A percentile compares a stretch with the other conserved stretches of the same genome.
These are phyloP conservation scores for Mortierella hygrophila DNA, from an alignment of 192 early-diverging fungal genomes.

Conservation along the genomic window DNA sequence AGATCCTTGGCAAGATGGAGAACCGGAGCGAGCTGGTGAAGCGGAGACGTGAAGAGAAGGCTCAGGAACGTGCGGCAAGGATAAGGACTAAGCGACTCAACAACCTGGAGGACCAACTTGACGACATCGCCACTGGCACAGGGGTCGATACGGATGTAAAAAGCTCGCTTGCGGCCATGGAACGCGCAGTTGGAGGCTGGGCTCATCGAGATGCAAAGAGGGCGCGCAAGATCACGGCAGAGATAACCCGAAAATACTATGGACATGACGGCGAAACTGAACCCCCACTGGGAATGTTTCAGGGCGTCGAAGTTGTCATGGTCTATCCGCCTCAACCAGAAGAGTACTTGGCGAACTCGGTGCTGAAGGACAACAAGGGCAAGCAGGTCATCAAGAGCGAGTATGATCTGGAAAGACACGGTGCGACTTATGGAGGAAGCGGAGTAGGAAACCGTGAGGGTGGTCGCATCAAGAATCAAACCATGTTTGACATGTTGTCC, in stretches of 20 bases:
- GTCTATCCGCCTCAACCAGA: conserved; percentile 37
- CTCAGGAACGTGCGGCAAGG: conserved; percentile 9
- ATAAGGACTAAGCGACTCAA: conserved; percentile 43
- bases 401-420: background rate
- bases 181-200: conserved; percentile 15
- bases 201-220: background rate
- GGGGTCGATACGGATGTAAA: conserved; percentile 22
- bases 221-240: conserved; percentile 21
- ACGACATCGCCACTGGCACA: background rate
- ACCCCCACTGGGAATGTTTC: conserved; percentile 45
- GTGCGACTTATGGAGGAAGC: background rate
- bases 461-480: background rate
- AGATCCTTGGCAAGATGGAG: conserved; percentile 41
- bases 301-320: conserved; percentile 34
- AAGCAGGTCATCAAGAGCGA: background rate
- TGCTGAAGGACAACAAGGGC: background rate
- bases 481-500: conserved; percentile 22
- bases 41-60: conserved; percentile 15
- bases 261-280: conserved; percentile 36
- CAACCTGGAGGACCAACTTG: conserved; percentile 38
- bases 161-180: conserved; percentile 17
- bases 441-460: background rate
- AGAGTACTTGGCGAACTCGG: conserved; percentile 9
- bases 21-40: conserved; percentile 25
- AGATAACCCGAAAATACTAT: conserved; percentile 44